Conservation (phyloP, 192 early-diverging fungal species). For the Dissophora ornata region DNA sequence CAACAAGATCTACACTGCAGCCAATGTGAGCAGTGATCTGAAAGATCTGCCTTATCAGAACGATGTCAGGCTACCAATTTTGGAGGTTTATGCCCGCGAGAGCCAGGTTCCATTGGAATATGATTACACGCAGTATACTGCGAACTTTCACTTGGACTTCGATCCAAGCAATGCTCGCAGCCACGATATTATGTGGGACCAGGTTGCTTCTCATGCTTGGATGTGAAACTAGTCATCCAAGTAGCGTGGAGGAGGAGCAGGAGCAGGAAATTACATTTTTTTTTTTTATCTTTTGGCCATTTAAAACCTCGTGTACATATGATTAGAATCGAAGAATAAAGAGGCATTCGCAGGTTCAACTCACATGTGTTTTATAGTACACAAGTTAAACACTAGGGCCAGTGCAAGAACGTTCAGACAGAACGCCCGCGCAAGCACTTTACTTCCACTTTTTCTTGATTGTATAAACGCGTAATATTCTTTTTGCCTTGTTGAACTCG, state of each 20-base stretch:
- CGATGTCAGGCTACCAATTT: not conserved
- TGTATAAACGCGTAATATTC: conserved; percentile 26
- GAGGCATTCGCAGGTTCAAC: too few species aligned
- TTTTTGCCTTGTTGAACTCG: conserved; percentile 26
- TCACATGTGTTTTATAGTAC: too few species aligned
- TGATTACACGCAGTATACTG: not conserved
- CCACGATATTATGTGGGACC: conserved; percentile 7
- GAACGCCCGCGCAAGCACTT: too few species aligned
- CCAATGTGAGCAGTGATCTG: not conserved
- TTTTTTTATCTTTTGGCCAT: too few species aligned
- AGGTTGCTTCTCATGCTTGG: conserved; percentile 22
- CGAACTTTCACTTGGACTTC: conserved; percentile 5
- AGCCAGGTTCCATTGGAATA: conserved; percentile 14
- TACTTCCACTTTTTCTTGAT: conserved; percentile 35
- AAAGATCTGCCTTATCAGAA: conserved; percentile 2
- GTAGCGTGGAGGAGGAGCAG: too few species aligned
- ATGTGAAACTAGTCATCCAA: not conserved
- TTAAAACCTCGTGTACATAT: too few species aligned
- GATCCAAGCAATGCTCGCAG: not conserved
- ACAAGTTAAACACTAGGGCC: too few species aligned
- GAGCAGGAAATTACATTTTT: too few species aligned
- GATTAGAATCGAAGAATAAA: too few species aligned
- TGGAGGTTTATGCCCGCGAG: conserved; percentile 9
- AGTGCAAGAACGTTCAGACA: too few species aligned
- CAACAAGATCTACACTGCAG: not conserved